A percentile compares a stretch with the other conserved stretches of the same genome.
These are phyloP conservation scores for Kodamaea fukazawae DNA, from an alignment of 805 yeast genomes.

Conservation along the genomic window DNA sequence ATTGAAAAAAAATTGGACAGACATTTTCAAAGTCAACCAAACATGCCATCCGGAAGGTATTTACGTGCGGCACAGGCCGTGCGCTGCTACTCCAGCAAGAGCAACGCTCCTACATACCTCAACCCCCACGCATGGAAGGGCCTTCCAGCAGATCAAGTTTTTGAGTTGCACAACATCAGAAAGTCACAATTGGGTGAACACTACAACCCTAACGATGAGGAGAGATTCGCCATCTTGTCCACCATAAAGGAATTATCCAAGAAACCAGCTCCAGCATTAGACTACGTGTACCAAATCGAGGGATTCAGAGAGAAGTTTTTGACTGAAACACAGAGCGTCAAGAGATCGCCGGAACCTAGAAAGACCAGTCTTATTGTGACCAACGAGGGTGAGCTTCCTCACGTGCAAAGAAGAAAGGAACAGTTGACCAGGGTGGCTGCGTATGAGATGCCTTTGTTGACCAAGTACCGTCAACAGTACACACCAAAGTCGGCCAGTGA, in stretches of 20 bases:
- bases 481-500: constrained; percentile 41
- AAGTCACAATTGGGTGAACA: constrained; percentile 50
- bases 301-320: constrained; percentile 40
- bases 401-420: constrained; percentile 66
- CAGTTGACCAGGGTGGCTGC: constrained; percentile 82
- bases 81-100: constrained; percentile 11
- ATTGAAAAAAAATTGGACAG: constrained; percentile 7
- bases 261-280: constrained; percentile 31
- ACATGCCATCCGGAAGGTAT: constrained; percentile 10
- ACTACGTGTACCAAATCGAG: constrained; percentile 41
- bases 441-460: constrained; percentile 84
- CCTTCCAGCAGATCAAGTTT: constrained; percentile 59
- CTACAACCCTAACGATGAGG: constrained; percentile 62
- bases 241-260: constrained; percentile 31
- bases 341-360: constrained; percentile 39
- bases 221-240: constrained; percentile 55
- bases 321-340: constrained; percentile 38
- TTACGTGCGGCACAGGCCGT: constrained; percentile 3
- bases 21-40: constrained; percentile 1
- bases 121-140: constrained; percentile 73
- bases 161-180: constrained; percentile 60
- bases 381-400: constrained; percentile 35
- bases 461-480: constrained; percentile 71
- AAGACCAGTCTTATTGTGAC: constrained; percentile 35
- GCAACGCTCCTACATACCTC: constrained; percentile 39